Conservation (phyloP, 768 basidiomycete genomes). For the Boletus patriciae region DNA sequence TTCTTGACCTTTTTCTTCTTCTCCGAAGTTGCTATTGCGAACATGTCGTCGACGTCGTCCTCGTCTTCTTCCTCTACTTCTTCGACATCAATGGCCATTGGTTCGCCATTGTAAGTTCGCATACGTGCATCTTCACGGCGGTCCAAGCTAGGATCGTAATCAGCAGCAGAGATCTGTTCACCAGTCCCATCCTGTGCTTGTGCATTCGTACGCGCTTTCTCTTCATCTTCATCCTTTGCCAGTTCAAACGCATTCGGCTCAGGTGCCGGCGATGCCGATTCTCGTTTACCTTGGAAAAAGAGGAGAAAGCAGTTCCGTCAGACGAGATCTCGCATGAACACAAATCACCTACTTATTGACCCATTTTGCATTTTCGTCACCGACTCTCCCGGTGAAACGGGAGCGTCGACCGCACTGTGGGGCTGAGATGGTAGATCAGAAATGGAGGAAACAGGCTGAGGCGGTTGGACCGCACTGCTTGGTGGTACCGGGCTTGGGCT, state of each 20-base stretch:
- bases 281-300: conserved; percentile 43
- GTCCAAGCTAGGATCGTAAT: conserved; percentile 87
- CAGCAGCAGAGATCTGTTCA: conserved; percentile 86
- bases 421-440: conserved; percentile 65
- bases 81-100: conserved; percentile 43
- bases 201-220: conserved; percentile 45
- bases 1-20: conserved; percentile 59
- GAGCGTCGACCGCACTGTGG: conserved; percentile 44
- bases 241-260: conserved; percentile 62
- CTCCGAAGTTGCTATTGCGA: conserved; percentile 56
- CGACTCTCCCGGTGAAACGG: conserved; percentile 21
- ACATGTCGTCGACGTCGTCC: conserved; percentile 95
- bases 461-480: conserved; percentile 76
- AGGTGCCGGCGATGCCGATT: conserved; percentile 59
- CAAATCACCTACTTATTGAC: conserved; percentile 21
- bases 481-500: conserved; percentile 62
- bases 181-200: conserved; percentile 46
- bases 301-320: not conserved
- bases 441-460: conserved; percentile 53
- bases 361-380: conserved; percentile 17
- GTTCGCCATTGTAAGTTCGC: conserved; percentile 47
- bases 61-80: conserved; percentile 64
- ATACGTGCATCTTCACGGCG: conserved; percentile 80
- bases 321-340: not conserved
- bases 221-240: conserved; percentile 61